Evolutionary conservation across 1,284 basidiomycete genomes (phyloP), one percentile per base, ranked within the genome.

Genomic region (Cutaneotrichosporon cyanovorans): DNA sequence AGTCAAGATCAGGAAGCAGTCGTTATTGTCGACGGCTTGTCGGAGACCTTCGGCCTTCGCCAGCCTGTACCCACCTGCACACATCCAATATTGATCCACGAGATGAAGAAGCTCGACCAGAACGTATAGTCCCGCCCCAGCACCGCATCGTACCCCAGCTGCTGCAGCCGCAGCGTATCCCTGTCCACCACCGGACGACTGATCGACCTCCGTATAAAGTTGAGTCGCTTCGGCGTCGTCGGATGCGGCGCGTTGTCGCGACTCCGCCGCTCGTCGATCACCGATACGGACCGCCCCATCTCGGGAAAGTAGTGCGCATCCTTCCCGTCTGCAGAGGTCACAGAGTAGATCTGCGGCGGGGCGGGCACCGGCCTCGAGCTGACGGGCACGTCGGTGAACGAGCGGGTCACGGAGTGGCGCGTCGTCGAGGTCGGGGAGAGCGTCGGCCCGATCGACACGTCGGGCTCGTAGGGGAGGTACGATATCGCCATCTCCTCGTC

Each of bases 101-200:
- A 58, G 36, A 72, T 65, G 19, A 56, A 47, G 40, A 72, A 54
- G 51, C 65, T 68, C 2, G 66, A 63, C 70, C 70, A 72, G 32
- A 72, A 71, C 1, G 63, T 69, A 48, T 69, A 71, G 49, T 69
- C 61, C 44, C 70, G 52, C 1, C 70, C 70, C 15, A 72, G 50
- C 1, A 69, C 68, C 14, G 67, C 57, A 47, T 67, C 64, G 50
- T 72, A 72, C 3, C 69, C 69, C 23, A 72, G 43, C 46, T 70
- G 66, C 46, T 63, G 58, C 12, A 72, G 47, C 6, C 68, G 51
- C n/a, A 55, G 52, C 7, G 60, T 57, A 50, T 71, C 69, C 19
- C 57, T 50, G 44, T 69, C 63, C n/a, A 57, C 55, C 46, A 65
- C 59, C 2, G 45, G 52, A 33, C 23, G 37, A 10, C 30, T 37